Evolutionary conservation across 1,139 yeast genomes (phyloP).

Genomic region (Candida sp.): DNA sequence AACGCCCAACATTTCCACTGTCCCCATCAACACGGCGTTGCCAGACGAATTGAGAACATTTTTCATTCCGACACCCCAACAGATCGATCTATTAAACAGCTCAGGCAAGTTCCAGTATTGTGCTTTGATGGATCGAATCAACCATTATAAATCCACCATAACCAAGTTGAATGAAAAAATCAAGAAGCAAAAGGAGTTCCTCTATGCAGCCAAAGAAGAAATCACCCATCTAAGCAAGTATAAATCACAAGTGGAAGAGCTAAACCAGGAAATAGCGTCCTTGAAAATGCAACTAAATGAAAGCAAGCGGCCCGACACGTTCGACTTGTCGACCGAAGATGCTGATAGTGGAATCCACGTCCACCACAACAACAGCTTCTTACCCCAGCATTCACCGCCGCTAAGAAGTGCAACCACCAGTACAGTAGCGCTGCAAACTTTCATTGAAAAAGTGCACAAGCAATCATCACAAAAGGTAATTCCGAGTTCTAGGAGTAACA

Average conservation of each 20-base stretch:
- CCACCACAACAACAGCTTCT: neutral
- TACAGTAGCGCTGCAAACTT: constrained; percentile 13
- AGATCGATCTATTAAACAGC: constrained; percentile 18
- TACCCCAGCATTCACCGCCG: neutral
- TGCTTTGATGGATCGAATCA: constrained; percentile 16
- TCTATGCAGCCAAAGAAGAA: constrained; percentile 22
- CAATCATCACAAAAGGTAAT: constrained; percentile 15
- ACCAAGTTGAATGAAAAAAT: constrained; percentile 15
- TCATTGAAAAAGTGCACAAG: constrained; percentile 21
- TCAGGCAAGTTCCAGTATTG: constrained; percentile 19
- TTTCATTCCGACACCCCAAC: constrained; percentile 20
- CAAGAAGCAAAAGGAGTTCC: constrained; percentile 16
- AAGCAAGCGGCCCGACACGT: constrained; percentile 9
- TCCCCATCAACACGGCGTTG: constrained; percentile 14
- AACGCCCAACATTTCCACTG: constrained; percentile 14
- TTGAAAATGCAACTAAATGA: constrained; percentile 9
- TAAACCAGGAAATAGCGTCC: constrained; percentile 8
- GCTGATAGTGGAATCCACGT: neutral
- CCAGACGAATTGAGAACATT: constrained; percentile 18
- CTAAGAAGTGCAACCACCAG: neutral
- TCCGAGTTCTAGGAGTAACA: constrained; percentile 1
- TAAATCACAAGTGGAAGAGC: constrained; percentile 12
- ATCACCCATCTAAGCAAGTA: constrained; percentile 16
- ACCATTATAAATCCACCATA: constrained; percentile 12
- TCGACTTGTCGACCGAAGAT: constrained; percentile 9